Percentiles rank a stretch among this genome's conserved stretches.
phyloP scores from a whole-genome alignment of 1,284 basidiomycete species.

The Marasmius oreades region DNA sequence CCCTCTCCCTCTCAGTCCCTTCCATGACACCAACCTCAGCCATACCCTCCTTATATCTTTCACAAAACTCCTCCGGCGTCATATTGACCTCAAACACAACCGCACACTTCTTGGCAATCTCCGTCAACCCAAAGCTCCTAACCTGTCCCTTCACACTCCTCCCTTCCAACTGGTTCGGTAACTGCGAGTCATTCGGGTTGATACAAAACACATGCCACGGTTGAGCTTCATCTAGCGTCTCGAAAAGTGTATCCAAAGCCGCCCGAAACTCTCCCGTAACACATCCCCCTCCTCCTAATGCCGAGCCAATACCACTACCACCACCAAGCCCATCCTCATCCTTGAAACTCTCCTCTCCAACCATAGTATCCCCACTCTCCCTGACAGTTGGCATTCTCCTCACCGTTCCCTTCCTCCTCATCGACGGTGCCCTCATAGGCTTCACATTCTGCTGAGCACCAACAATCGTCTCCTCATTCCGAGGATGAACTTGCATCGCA shows the following conservation, averaged over 20 bases:
- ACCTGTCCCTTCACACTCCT: slow-evolving; percentile 91
- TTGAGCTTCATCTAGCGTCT: slow-evolving; percentile 88
- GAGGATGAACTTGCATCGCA: slow-evolving; percentile 86
- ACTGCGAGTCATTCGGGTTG: slow-evolving; percentile 92
- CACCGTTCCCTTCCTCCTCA: slow-evolving; percentile 71
- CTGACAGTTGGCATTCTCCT: slow-evolving; percentile 59
- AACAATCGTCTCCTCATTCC: slow-evolving; percentile 92
- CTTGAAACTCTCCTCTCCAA: slow-evolving; percentile 42
- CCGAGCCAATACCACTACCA: slow-evolving; percentile 17
- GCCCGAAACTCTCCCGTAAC: slow-evolving; percentile 86
- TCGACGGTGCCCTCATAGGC: slow-evolving; percentile 91
- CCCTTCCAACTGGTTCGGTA: slow-evolving; percentile 92
- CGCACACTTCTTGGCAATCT: slow-evolving; percentile 69
- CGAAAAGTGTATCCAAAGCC: slow-evolving; percentile 82
- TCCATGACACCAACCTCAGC: slow-evolving; percentile 43
- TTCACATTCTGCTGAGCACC: slow-evolving; percentile 90
- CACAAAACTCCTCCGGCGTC: slow-evolving; percentile 85
- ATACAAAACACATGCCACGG: slow-evolving; percentile 92
- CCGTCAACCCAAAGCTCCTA: slow-evolving; percentile 74
- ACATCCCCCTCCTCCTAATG: slow-evolving; percentile 48
- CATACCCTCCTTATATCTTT: slow-evolving; percentile 71
- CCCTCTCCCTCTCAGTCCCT: slow-evolving; percentile 48
- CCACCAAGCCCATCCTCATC: slow-evolving; percentile 32
- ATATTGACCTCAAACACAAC: slow-evolving; percentile 82
- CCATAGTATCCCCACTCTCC: slow-evolving; percentile 46